Evolutionary conservation across 495 filamentous ascomycete species (phyloP), one percentile per base, ranked within the genome.

Genomic region (Penicillium ucsense): DNA sequence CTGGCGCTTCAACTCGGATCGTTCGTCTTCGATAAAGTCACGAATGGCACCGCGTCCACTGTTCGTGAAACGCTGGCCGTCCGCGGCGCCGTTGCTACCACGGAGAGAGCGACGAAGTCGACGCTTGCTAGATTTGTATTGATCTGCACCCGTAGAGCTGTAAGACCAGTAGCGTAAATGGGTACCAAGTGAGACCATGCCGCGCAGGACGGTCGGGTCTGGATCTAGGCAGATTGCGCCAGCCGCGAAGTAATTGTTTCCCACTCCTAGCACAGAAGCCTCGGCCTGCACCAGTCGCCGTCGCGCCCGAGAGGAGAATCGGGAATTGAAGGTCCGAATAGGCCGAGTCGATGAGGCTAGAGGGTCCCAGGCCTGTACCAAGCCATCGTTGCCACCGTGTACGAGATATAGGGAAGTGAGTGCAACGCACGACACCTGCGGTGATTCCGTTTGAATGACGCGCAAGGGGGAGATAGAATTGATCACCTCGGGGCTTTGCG

Each of bases 351-450:
- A 85, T 0, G 92, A 97, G 3, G 85, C 88, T 28, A 98, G 68
- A 20, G 87, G 89, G 71, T 98, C 92, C 94, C 94, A 98, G 5
- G 88, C 86, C 59, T 97, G 92, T 6, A 97, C 90, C 6, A 97
- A 78, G 7, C 92, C 91, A 62, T 98, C 92, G 53, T 86, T 94
- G 38, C 92, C 92, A 30, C 92, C 92, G 62, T 95, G 88, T 2
- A 96, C 84, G 29, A 98, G 65, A 56, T 91, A 89, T 6, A 97
- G 73, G 8, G 89, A 88, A 2, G 89, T 87, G 20, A 95, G 61
- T 5, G 84, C 92, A n/a, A 98, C 65, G 53, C 80, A 88, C 7
- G 91, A 84, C 8, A 98, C 81, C 54, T 87, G 76, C 1, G 92
- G 90, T 0, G 92, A 96, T 28, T 95, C 88, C 0, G 92, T 97